These are phyloP conservation scores for Leccinum fuscescens DNA, from an alignment of 1,284 basidiomycete species.

Conservation along the genomic window DNA sequence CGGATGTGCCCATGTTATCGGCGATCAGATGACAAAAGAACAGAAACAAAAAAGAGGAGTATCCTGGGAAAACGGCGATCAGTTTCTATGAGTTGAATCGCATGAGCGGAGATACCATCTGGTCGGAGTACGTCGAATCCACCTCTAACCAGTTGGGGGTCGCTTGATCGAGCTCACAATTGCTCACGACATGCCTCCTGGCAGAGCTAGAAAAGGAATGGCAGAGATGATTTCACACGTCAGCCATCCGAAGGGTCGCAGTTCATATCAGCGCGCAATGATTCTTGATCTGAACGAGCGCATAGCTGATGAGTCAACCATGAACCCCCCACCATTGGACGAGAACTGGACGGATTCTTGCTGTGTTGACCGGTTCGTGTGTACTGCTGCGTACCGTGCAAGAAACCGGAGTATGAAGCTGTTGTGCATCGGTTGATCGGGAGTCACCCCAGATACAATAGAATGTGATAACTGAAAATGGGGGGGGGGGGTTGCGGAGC, in stretches of 20 bases:
- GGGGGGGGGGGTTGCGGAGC: constrained; percentile 3
- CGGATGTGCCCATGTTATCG: background rate
- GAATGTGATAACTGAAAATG: constrained; percentile 16
- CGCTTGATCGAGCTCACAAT: constrained; percentile 3
- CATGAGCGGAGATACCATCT: constrained; percentile 5
- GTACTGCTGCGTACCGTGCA: constrained; percentile 16
- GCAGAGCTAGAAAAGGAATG: constrained; percentile 2
- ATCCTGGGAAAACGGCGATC: constrained; percentile 1
- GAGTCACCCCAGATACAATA: constrained; percentile 17
- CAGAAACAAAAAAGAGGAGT: background rate
- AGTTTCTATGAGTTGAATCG: constrained; percentile 13
- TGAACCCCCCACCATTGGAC: constrained; percentile 23
- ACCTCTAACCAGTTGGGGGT: background rate
- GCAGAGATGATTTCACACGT: constrained; percentile 6
- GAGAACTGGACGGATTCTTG: constrained; percentile 22
- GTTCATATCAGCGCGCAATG: constrained; percentile 4
- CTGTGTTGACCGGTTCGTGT: constrained; percentile 19
- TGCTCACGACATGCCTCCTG: constrained; percentile 6
- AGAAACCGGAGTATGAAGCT: constrained; percentile 9
- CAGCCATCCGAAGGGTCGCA: constrained; percentile 8
- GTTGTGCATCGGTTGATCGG: background rate
- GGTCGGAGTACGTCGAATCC: background rate
- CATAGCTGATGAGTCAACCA: constrained; percentile 19
- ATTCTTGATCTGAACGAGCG: background rate
- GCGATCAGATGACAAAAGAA: background rate